Percentiles rank a stretch among this genome's conserved stretches.
These are phyloP conservation scores for Cunninghamia lanceolata DNA, from an alignment of 75 land plant genomes.

Conservation along the genomic window DNA sequence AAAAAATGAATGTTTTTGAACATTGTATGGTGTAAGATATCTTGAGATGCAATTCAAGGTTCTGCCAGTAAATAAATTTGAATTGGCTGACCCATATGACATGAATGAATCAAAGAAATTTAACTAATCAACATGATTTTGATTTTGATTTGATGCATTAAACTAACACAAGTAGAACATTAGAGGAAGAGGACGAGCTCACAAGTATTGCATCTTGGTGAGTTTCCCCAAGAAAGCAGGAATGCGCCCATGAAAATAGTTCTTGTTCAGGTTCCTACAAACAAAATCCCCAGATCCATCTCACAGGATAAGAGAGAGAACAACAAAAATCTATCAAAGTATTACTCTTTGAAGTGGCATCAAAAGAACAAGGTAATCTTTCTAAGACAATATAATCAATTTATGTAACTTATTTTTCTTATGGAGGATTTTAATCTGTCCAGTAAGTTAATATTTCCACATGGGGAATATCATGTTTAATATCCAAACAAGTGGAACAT, in stretches of 20 bases:
- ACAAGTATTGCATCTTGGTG: slow-evolving; percentile 31
- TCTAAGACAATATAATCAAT: no score
- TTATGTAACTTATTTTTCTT: no score
- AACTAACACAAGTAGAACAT: not conserved
- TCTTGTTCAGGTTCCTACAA: slow-evolving; percentile 29
- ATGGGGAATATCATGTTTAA: not conserved
- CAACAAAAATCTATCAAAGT: not conserved
- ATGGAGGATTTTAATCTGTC: no score
- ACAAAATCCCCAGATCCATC: not conserved
- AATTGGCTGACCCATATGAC: not conserved
- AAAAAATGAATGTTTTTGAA: not conserved
- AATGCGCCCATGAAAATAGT: slow-evolving; percentile 37
- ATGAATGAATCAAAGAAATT: not conserved
- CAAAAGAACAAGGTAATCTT: not conserved
- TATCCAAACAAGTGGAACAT: not conserved
- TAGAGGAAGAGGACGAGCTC: not conserved
- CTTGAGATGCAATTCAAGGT: not conserved
- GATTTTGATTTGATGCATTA: not conserved
- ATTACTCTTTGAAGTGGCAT: not conserved
- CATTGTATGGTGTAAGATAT: not conserved
- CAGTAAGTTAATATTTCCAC: no score
- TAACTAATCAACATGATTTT: not conserved
- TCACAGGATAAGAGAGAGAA: not conserved
- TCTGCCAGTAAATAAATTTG: not conserved
- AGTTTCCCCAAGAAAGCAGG: slow-evolving; percentile 10